Evolutionary conservation across 2,329 filamentous ascomycete genomes (phyloP).

Genomic region (Fusarium domesticum): DNA sequence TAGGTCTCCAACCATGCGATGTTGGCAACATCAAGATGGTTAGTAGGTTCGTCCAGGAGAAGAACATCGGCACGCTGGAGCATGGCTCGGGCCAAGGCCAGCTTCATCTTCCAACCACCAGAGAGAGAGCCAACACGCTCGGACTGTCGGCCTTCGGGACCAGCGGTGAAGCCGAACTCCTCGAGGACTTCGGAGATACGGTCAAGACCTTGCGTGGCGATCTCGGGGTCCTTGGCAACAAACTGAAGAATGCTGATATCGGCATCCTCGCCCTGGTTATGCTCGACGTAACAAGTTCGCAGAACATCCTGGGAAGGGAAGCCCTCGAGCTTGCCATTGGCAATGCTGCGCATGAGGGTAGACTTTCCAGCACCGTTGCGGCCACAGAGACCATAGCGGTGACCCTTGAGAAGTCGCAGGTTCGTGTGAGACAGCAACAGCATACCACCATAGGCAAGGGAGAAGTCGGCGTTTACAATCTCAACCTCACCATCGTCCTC

Average conservation of each 20-base stretch:
- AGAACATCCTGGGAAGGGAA: slow-evolving; percentile 92
- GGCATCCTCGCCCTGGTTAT: slow-evolving; percentile 97
- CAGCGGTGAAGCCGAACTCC: slow-evolving; percentile 91
- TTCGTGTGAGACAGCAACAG: slow-evolving; percentile 94
- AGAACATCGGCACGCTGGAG: slow-evolving; percentile 95
- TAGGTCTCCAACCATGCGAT: slow-evolving; percentile 96
- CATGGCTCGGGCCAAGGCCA: slow-evolving; percentile 94
- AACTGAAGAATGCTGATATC: slow-evolving; percentile 95
- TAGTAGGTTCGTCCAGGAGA: slow-evolving; percentile 96
- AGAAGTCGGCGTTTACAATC: slow-evolving; percentile 98
- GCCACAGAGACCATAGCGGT: slow-evolving; percentile 94
- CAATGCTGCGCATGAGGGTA: slow-evolving; percentile 97
- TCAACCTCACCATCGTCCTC: slow-evolving; percentile 91
- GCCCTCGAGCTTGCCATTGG: slow-evolving; percentile 91
- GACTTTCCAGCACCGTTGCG: slow-evolving; percentile 98
- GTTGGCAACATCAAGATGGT: slow-evolving; percentile 95
- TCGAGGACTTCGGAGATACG: slow-evolving; percentile 80
- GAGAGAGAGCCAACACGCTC: slow-evolving; percentile 92
- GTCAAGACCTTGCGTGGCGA: slow-evolving; percentile 73
- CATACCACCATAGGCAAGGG: slow-evolving; percentile 96
- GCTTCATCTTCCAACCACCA: slow-evolving; percentile 99
- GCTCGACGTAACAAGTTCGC: slow-evolving; percentile 96
- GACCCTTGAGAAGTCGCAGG: slow-evolving; percentile 88
- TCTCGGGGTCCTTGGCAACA: slow-evolving; percentile 82
- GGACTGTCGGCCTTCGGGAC: slow-evolving; percentile 82